These are phyloP conservation scores for Termitomyces sp. DNA, from an alignment of 768 basidiomycete genomes.

Conservation along the genomic window DNA sequence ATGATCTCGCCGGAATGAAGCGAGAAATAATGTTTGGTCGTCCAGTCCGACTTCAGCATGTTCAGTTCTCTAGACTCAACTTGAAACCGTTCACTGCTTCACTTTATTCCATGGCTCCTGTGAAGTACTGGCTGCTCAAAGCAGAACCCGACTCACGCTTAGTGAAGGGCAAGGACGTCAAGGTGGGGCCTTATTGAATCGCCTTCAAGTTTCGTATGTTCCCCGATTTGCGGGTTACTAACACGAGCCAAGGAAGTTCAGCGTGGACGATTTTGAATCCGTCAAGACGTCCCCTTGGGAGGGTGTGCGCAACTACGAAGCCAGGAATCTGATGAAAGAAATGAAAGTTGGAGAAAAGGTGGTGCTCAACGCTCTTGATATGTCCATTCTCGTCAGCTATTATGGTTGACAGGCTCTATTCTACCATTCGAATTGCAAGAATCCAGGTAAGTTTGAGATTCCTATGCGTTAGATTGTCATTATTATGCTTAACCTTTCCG, in stretches of 20 bases:
- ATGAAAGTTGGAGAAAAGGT: slow-evolving; percentile 79
- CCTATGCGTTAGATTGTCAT: neutral
- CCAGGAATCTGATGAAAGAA: slow-evolving; percentile 78
- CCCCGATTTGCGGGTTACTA: neutral
- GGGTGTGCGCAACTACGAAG: slow-evolving; percentile 84
- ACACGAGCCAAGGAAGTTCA: slow-evolving; percentile 50
- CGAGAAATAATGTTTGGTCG: neutral
- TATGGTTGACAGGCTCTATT: slow-evolving; percentile 58
- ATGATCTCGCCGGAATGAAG: neutral
- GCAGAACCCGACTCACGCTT: slow-evolving; percentile 83
- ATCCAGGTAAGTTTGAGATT: slow-evolving; percentile 47
- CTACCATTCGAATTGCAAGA: slow-evolving; percentile 87
- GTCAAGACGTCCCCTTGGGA: slow-evolving; percentile 77
- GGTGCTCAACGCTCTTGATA: slow-evolving; percentile 8
- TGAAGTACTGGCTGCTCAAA: slow-evolving; percentile 71
- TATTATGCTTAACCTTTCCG: neutral
- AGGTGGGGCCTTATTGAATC: slow-evolving; percentile 36
- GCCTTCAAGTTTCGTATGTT: neutral
- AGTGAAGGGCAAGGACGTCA: slow-evolving; percentile 86
- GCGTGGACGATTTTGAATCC: slow-evolving; percentile 80
- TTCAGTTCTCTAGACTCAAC: neutral
- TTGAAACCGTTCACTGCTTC: neutral
- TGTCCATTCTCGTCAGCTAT: neutral
- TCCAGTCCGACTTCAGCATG: neutral
- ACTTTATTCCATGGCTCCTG: slow-evolving; percentile 12